Evolutionary conservation across 2,329 filamentous ascomycete species (phyloP).

Genomic region (Xylaria sp.): DNA sequence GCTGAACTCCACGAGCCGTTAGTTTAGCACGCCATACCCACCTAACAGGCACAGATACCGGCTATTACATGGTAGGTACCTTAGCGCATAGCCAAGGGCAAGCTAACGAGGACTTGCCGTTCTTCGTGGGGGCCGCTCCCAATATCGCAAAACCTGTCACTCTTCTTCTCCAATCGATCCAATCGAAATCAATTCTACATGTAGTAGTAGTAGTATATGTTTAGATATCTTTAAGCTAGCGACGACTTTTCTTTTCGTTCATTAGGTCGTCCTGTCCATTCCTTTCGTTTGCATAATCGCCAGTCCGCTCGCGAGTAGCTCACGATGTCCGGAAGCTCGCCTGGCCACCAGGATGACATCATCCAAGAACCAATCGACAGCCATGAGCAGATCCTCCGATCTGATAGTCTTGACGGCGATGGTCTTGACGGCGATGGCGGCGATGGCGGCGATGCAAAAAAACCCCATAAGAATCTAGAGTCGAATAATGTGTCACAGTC

Average conservation of each 20-base stretch:
- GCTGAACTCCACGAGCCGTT: neutral
- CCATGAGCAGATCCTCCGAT: constrained; percentile 2
- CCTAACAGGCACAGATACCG: neutral
- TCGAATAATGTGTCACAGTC: constrained; percentile 18
- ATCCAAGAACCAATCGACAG: constrained; percentile 15
- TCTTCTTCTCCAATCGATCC: neutral
- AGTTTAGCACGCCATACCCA: neutral
- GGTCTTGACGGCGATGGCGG: neutral
- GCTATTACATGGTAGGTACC: neutral
- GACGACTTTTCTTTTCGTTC: neutral
- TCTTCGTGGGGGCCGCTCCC: neutral
- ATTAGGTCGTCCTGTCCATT: neutral
- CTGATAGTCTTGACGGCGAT: neutral
- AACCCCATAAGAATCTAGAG: neutral
- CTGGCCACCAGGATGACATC: constrained; percentile 26
- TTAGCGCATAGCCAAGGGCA: neutral
- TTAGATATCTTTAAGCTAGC: neutral
- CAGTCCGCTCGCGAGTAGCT: neutral
- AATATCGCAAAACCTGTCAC: neutral
- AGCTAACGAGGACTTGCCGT: neutral
- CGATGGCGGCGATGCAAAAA: neutral
- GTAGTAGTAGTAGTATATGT: neutral
- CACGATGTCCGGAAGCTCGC: constrained; percentile 30
- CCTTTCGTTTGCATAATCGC: neutral
- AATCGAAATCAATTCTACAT: constrained; percentile 5